Percentiles rank a stretch among this genome's conserved stretches.
Conservation (phyloP, 2,329 filamentous ascomycete species). For the Hortaea werneckii region DNA sequence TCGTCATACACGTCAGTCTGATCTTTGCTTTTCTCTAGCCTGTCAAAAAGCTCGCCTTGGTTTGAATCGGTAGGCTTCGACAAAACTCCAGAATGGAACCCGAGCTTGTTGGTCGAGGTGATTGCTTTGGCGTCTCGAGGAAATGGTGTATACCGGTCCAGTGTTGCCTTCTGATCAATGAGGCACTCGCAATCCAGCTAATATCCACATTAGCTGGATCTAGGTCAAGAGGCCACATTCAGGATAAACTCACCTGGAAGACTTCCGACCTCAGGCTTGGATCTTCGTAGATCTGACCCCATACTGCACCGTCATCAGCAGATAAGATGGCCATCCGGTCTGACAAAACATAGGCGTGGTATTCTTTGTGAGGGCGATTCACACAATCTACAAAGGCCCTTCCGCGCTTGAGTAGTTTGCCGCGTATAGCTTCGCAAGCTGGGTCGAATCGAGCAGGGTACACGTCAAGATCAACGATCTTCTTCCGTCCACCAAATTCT, state of each 20-base stretch:
- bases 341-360: neutral
- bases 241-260: neutral
- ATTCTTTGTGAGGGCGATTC: neutral
- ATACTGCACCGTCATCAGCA: neutral
- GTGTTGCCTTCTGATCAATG: neutral
- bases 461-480: neutral
- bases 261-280: neutral
- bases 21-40: too few relatives aligned
- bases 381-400: neutral
- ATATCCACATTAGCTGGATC: neutral
- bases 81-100: neutral
- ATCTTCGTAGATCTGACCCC: neutral
- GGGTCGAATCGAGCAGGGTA: neutral
- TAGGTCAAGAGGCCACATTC: neutral
- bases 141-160: neutral
- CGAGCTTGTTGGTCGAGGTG: neutral
- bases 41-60: neutral
- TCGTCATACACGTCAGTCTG: constrained; percentile 2
- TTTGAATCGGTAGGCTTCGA: neutral
- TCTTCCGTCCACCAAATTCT: neutral
- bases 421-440: neutral
- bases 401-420: neutral
- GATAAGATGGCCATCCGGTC: neutral
- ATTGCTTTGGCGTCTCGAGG: neutral
- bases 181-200: constrained; percentile 1